Base-by-base conservation (phyloP, 768 basidiomycete species). In the Cystofilobasidium ferigula region DNA sequence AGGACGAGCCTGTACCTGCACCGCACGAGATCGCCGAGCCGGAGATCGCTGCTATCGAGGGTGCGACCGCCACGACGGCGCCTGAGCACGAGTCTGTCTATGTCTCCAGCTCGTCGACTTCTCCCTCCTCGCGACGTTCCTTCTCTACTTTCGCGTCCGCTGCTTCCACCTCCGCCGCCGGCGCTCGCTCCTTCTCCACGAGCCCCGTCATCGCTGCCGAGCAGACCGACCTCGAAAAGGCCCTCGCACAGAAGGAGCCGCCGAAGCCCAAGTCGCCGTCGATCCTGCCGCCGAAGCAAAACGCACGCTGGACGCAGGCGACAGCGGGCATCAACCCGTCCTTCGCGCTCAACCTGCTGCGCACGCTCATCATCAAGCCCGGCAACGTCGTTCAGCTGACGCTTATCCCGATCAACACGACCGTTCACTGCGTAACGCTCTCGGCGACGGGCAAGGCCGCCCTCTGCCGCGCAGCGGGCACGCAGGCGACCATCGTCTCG, bases 341-440 rank as follows among this genome's bases (percentile, higher is more conserved):
- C 14, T 65, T 60, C 66, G 87, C 89, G 2, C 77, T 93, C 36
- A 89, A 91, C 78, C 79, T 90, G 40, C 82, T 97, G 38, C 87
- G 93, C 30, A 83, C 87, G 0, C 77, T 85, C 73, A 89, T 89
- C 3, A 77, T 97, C 75, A 87, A 87, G 73, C 84, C 88, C 0
- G 95, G 95, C 54, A 97, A 98, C 73, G 91, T 93, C 60, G 84
- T 99, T 18, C 92, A 89, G 0, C 78, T 99, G 54, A 85, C 85
- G 51, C 84, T 95, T 69, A 89, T 98, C 69, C 95, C 95, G 1
- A 82, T 87, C n/a, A 92, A 79, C 83, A 95, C 92, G 12, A 81
- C 87, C 73, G 84, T 98, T 68, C 92, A 97, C 81, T 86, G 82
- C 72, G 81, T 99, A 69, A 79, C 88, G 0, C 84, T 97, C 63